These are phyloP conservation scores for Wallacemonas rigidus DNA, from an alignment of 208 protist genomes.

Conservation along the genomic window DNA sequence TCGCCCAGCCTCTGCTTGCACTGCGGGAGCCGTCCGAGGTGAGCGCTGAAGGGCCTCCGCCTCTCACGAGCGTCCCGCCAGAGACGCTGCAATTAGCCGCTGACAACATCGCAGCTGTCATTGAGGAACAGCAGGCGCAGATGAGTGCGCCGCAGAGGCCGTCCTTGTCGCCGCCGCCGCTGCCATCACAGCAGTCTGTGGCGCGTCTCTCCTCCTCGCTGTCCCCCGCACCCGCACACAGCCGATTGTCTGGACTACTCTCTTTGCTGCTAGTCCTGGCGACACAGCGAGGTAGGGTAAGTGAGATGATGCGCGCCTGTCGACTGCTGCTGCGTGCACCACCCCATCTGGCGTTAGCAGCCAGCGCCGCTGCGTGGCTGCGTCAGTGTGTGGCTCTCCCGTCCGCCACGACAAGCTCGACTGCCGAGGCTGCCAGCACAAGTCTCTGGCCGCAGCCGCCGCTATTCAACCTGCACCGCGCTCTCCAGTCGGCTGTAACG, in stretches of 20 bases:
- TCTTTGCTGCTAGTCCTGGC: constrained; percentile 74
- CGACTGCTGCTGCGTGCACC: constrained; percentile 67
- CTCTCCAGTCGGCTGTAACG: constrained; percentile 34
- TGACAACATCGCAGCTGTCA: constrained; percentile 48
- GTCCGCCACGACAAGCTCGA: not conserved
- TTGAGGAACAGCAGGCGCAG: constrained; percentile 32
- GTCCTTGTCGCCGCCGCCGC: not conserved
- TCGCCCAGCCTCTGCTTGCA: constrained; percentile 64
- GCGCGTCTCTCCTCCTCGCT: no score
- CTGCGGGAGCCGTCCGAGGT: constrained; percentile 44
- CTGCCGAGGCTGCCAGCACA: not conserved
- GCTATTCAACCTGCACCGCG: constrained; percentile 56
- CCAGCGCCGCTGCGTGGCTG: not conserved
- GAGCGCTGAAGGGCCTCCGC: constrained; percentile 2
- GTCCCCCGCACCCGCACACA: not conserved
- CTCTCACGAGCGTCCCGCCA: constrained; percentile 36
- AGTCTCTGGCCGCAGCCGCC: constrained; percentile 32
- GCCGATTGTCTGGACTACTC: constrained; percentile 35
- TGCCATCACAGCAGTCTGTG: not conserved
- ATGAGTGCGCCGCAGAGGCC: not conserved
- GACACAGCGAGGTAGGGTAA: constrained; percentile 73
- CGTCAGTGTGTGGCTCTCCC: not conserved
- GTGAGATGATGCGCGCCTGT: constrained; percentile 64
- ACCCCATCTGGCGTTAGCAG: not conserved
- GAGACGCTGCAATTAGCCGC: constrained; percentile 61